Conservation (phyloP, 257 asterid genomes). For the Avicennia marina region DNA sequence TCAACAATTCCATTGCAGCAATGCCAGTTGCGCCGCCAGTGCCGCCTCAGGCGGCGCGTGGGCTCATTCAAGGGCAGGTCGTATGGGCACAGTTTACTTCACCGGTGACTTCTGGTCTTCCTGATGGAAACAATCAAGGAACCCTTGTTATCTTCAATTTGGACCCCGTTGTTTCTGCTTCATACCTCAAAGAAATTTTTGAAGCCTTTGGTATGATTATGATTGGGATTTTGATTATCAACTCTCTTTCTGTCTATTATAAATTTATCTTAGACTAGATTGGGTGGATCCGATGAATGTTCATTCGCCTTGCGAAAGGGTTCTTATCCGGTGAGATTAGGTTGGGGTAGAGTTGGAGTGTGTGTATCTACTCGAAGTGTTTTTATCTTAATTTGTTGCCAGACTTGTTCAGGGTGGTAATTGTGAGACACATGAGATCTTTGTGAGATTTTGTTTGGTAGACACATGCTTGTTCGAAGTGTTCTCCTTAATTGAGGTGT, state of each 20-base stretch:
- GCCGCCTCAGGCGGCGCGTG: constrained; percentile 42
- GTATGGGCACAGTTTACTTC: constrained; percentile 86
- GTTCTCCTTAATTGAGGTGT: constrained; percentile 28
- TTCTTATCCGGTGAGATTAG: too few species aligned
- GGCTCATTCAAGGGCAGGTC: constrained; percentile 67
- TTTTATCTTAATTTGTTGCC: too few species aligned
- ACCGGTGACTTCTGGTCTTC: constrained; percentile 49
- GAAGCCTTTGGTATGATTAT: constrained; percentile 67
- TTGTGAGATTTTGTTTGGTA: background rate
- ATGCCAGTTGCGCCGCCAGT: constrained; percentile 29
- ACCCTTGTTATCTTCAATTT: constrained; percentile 75
- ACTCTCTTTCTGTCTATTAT: too few species aligned
- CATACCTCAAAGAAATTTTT: constrained; percentile 41
- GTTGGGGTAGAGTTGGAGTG: too few species aligned
- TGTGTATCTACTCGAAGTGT: too few species aligned
- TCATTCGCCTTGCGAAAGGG: too few species aligned
- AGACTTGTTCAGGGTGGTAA: too few species aligned
- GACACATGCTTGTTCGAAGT: constrained; percentile 1
- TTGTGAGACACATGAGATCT: too few species aligned
- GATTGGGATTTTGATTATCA: too few species aligned
- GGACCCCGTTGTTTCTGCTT: constrained; percentile 39
- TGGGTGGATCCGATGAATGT: too few species aligned
- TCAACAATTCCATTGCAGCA: constrained; percentile 12
- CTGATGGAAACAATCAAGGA: constrained; percentile 89
- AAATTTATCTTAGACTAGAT: too few species aligned